These are phyloP conservation scores for Mucor lusitanicus DNA, from an alignment of 371 early-diverging fungal genomes.

Conservation along the genomic window DNA sequence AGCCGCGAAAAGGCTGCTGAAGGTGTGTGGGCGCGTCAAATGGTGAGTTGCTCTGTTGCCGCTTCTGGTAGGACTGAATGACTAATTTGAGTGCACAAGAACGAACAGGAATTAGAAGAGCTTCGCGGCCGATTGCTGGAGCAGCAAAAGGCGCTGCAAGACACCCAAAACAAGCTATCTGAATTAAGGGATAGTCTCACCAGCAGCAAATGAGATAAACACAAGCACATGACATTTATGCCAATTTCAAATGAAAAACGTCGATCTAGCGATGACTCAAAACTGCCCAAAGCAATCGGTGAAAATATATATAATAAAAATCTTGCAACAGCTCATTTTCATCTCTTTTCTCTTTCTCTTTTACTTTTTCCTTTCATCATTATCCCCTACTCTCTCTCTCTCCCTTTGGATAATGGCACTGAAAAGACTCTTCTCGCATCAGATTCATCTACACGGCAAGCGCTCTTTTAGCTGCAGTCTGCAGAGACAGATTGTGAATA, in stretches of 20 bases:
- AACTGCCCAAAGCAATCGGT: neutral
- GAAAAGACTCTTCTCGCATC: slow-evolving; percentile 3
- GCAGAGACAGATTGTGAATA: neutral
- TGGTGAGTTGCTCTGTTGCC: neutral
- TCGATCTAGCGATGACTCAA: slow-evolving; percentile 6
- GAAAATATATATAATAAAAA: neutral
- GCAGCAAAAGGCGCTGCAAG: neutral
- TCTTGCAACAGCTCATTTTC: neutral
- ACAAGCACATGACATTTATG: slow-evolving; percentile 4
- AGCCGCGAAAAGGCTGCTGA: neutral
- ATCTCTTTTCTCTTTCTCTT: neutral
- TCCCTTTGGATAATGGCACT: neutral
- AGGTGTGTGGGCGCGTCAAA: slow-evolving; percentile 1
- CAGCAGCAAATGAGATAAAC: neutral
- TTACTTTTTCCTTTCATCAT: neutral
- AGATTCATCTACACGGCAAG: neutral
- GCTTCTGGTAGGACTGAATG: neutral
- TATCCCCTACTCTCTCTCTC: neutral
- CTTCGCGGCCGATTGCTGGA: neutral
- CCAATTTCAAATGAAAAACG: slow-evolving; percentile 6
- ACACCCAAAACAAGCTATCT: neutral
- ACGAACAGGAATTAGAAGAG: neutral
- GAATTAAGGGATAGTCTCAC: neutral
- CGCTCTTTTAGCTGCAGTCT: slow-evolving; percentile 1
- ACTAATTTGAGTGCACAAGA: neutral